Evolutionary conservation across 345 rosid genomes (phyloP).

Genomic region (Eucalyptus viminalis): DNA sequence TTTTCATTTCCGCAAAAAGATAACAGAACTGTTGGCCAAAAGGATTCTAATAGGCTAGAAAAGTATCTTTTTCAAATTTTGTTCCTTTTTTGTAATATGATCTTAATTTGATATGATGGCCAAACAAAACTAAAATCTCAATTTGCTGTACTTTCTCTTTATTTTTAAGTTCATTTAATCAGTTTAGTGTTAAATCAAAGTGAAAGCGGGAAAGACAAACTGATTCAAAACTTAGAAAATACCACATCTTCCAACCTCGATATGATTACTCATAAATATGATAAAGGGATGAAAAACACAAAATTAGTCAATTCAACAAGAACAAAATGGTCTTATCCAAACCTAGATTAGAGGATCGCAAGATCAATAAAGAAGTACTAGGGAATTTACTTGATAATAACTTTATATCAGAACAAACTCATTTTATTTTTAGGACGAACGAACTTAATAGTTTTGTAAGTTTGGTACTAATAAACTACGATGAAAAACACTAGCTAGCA

Average conservation of each 20-base stretch:
- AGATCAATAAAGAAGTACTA: no score
- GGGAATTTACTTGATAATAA: no score
- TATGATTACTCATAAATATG: background rate
- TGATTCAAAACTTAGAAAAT: background rate
- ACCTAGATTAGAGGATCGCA: no score
- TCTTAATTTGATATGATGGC: background rate
- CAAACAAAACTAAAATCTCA: background rate
- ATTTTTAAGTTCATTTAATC: background rate
- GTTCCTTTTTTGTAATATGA: background rate
- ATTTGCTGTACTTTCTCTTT: background rate
- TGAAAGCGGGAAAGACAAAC: accelerated
- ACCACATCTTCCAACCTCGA: background rate
- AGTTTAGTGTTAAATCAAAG: background rate
- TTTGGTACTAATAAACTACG: background rate
- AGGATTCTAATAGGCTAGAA: background rate
- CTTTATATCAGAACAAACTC: no score
- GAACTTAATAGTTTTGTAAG: background rate
- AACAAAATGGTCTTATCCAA: no score
- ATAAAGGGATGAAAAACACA: background rate
- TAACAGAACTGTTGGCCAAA: accelerated
- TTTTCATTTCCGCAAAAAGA: background rate
- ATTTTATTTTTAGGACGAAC: no score
- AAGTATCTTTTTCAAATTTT: background rate
- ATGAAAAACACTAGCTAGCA: background rate
- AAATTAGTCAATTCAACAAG: no score